A percentile compares a stretch with the other conserved stretches of the same genome.
Evolutionary conservation across 176 grass and related monocot species (phyloP).

Genomic region (Olyra latifolia): DNA sequence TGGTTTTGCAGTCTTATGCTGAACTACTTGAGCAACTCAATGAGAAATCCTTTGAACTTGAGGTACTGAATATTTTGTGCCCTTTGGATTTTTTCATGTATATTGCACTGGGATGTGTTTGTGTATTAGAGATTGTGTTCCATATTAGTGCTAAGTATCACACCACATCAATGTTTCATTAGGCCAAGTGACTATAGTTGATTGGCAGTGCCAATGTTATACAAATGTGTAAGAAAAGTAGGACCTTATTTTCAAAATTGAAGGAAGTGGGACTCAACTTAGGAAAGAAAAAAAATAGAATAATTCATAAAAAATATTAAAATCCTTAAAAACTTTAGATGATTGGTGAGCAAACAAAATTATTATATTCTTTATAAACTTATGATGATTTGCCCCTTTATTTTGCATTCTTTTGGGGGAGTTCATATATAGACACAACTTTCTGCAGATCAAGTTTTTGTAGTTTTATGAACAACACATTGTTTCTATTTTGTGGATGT

Average conservation of each 20-base stretch:
- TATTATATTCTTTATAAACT: background rate
- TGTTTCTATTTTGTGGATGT: background rate
- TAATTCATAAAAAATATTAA: background rate
- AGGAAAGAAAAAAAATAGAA: background rate
- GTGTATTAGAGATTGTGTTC: background rate
- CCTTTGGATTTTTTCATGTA: constrained; percentile 17
- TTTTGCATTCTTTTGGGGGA: background rate
- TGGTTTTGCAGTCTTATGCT: constrained; percentile 73
- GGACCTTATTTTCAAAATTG: background rate
- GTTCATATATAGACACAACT: constrained; percentile 1
- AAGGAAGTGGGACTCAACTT: background rate
- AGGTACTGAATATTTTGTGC: constrained; percentile 58
- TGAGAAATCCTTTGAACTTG: constrained; percentile 94
- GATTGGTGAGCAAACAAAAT: background rate
- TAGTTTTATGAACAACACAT: constrained; percentile 5
- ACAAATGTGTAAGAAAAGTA: background rate
- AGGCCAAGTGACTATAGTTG: background rate
- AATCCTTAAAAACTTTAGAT: background rate
- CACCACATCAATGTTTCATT: background rate
- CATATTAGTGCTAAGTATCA: background rate
- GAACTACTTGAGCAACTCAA: constrained; percentile 89
- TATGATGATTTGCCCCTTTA: background rate
- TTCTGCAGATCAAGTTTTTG: constrained; percentile 9
- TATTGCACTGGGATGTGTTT: background rate
- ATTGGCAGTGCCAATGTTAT: background rate